Conservation (phyloP, 805 yeast genomes). For the Henningerozyma blattae region DNA sequence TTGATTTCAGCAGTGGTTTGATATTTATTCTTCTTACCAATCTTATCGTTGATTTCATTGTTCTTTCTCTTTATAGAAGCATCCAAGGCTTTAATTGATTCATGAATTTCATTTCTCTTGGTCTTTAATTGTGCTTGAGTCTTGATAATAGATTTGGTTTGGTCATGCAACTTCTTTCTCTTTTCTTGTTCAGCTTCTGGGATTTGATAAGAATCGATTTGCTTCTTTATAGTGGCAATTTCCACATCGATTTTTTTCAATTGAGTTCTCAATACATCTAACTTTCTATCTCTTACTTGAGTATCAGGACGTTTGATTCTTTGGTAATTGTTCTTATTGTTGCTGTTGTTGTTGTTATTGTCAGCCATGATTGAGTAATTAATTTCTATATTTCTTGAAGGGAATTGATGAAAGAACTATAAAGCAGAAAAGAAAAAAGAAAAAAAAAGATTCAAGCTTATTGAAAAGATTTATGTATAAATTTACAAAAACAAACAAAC, state of each 20-base stretch:
- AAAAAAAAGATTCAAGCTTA: no score
- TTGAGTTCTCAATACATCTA: slow-evolving; percentile 44
- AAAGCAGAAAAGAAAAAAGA: no score
- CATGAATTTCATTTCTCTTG: slow-evolving; percentile 35
- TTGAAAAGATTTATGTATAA: no score
- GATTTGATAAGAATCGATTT: slow-evolving; percentile 37
- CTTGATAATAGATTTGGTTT: slow-evolving; percentile 34
- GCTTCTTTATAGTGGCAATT: slow-evolving; percentile 39
- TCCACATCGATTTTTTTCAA: slow-evolving; percentile 50
- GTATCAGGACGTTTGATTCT: slow-evolving; percentile 64
- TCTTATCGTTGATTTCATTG: slow-evolving; percentile 50
- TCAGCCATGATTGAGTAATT: background rate
- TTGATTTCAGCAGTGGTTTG: slow-evolving; percentile 60
- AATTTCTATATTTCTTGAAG: no score
- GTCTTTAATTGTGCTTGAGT: slow-evolving; percentile 36
- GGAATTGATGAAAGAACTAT: no score
- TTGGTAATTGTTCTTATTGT: slow-evolving; percentile 1
- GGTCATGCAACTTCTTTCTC: slow-evolving; percentile 41
- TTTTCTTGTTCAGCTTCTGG: slow-evolving; percentile 38
- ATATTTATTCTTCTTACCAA: slow-evolving; percentile 41
- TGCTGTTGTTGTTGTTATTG: slow-evolving; percentile 1
- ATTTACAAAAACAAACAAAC: no score
- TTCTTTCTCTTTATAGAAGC: slow-evolving; percentile 60
- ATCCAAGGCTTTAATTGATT: slow-evolving; percentile 64
- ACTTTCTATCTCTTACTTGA: slow-evolving; percentile 44